Evolutionary conservation across 2,329 filamentous ascomycete genomes (phyloP), one percentile per base, ranked within the genome.

Genomic region (Chaetothyriales sp.): DNA sequence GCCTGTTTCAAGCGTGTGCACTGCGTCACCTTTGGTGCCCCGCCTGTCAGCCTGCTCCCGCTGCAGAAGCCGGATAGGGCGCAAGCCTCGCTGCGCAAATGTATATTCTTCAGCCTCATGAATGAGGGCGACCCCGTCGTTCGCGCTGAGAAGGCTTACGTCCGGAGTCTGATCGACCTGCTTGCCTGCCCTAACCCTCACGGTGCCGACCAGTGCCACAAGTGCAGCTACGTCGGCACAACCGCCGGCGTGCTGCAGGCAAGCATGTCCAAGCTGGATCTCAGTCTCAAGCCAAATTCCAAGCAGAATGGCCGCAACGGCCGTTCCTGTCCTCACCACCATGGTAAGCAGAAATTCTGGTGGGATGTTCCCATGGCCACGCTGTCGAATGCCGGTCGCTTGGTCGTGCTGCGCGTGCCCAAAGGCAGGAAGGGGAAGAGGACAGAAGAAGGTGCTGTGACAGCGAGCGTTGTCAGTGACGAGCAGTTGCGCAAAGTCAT

Each of bases 121-220:
- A 95, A 94, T 62, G 87, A 94, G 65, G 88, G 88, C 2, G 89
- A 94, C 58, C 86, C 86, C 0, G 85, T 94, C 0, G 75, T 79
- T 0, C 72, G 88, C 25, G 86, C 86, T 0, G 87, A 94, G 63
- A 85, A 81, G 66, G 76, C 79, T 0, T 90, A 94, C 60, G 73
- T 94, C 15, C 77, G 77, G 56, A 85, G 80, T 33, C 71, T 94
- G 8, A 67, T 92, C 1, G 81, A 85, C 54, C 72, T 94, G 0
- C 83, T 87, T 52, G 76, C 80, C 1, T 74, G 76, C 0, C 78
- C 85, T 0, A 67, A 75, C 1, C 81, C 82, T 1, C 62, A 53
- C 4, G 47, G 43, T 22, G 29, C 28, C 43, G 33, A 22, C n/a
- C 37, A 15, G 37, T 25, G 60, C 51, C 44, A 58, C 55, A 18